Percentiles rank a stretch among this genome's conserved stretches.
phyloP scores from a whole-genome alignment of 2,329 filamentous ascomycete genomes.

The Pseudocercospora pini-densiflorae region DNA sequence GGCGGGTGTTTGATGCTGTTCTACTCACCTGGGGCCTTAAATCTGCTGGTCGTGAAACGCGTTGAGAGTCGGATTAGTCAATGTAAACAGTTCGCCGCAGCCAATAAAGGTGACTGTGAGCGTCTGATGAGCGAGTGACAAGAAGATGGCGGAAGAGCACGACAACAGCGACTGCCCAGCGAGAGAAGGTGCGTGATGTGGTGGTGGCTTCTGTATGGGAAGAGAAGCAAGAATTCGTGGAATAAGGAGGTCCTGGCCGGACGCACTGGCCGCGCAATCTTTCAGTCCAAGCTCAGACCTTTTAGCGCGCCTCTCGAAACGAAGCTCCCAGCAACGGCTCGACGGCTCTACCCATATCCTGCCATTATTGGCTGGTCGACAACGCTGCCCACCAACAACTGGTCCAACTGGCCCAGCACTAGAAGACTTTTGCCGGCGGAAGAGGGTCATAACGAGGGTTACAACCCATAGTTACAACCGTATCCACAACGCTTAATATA shows the following conservation, averaged over 20 bases:
- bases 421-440: no score
- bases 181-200: conserved; percentile 22
- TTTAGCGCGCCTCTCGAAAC: conserved; percentile 8
- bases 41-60: conserved; percentile 21
- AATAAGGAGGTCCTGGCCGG: conserved; percentile 16
- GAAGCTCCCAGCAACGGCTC: background rate
- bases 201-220: conserved; percentile 8
- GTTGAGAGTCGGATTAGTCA: conserved; percentile 13
- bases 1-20: background rate
- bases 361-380: background rate
- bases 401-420: background rate
- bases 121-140: conserved; percentile 6
- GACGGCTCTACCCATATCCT: background rate
- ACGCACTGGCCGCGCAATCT: conserved; percentile 6
- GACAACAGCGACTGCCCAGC: conserved; percentile 14
- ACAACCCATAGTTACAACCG: no score
- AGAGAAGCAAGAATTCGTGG: conserved; percentile 15
- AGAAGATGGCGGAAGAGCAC: conserved; percentile 15
- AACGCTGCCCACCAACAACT: background rate
- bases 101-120: conserved; percentile 14
- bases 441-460: no score
- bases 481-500: no score
- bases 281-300: background rate
- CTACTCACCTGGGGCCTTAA: conserved; percentile 22
- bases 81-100: conserved; percentile 16